Evolutionary conservation across 306 rosid genomes (phyloP), one percentile per base, ranked within the genome.

Genomic region (Astragalus glycyphyllos): DNA sequence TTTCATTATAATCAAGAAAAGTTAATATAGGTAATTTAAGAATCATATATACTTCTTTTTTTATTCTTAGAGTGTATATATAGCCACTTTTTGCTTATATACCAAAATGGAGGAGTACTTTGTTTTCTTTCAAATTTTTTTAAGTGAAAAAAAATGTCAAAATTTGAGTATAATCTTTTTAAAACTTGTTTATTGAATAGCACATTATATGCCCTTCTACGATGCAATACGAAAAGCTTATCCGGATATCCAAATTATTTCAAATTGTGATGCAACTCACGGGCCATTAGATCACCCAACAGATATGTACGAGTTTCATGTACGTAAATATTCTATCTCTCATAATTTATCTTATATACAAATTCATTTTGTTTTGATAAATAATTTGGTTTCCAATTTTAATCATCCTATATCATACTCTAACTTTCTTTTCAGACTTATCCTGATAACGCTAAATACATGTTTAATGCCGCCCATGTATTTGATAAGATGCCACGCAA

Each of bases 251-350:
- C 69, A 74, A 80, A 83, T 90, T 0, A 86, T 93, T 61, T 82
- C 97, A 51, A 93, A 90, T 76, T 93, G 98, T n/a, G 98, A 93
- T 58, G 97, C 83, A 41, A 81, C 92, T 48, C n/a, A 77, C 53
- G 40, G 2, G 31, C 80, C 54, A 9, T 84, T 93, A 82, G 82
- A 86, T 79, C 98, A 93, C 65, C 97, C 92, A 1, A 90, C 96
- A 8, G 92, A 93, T 64, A 66, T 87, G 41, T 93, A 85, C 68
- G 98, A 93, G 64, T 93, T 51, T 69, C 98, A 93, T 77, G 98
- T n/a, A n/a, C n/a, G n/a, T 90, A 90, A 50, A 79, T 29, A 54
- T 59, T 48, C 56, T 29, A 0, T 89, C 59, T 49, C 75, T 46
- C 47, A 34, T 15, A 40, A 15, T 55, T 15, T 8, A 11, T 31